Evolutionary conservation across 805 yeast genomes (phyloP), one percentile per base, ranked within the genome.

Genomic region (Kazachstania africana): DNA sequence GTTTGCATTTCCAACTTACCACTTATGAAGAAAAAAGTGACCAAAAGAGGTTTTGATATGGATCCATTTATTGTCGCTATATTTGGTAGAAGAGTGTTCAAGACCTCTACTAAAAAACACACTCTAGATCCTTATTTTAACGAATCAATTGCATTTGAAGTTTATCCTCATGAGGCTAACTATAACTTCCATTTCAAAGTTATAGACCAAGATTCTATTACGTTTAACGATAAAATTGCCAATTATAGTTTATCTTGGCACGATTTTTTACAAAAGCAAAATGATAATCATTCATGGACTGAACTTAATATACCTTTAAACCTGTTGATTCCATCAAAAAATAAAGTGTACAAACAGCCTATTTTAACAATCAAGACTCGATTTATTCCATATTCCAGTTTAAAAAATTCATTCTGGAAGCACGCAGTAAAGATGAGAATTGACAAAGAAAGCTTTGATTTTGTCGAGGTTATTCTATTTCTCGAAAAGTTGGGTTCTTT

Each of bases 11-110:
- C 71, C 2, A 84, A 78, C 35, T 60, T 88, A 23, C 98, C 98
- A 1, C 82, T 93, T 0, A 65, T 77, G 33, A 67, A 68, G 25
- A 77, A 78, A 40, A 53, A 48, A 29, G 59, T 81, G 12, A 62
- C 85, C 8, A 72, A 83, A 15, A 77, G 87, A 1, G 36, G 31
- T 13, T 88, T 80, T 48, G 95, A 85, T 54, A 83, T 91, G 93
- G 98, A 91, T 50, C 97, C 97, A 2, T 91, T 88, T 58, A 88
- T 88, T 3, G 84, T 88, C 13, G 77, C 84, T 1, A 76, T 95
- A 0, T 84, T 88, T 53, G 95, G 95, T 8, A 77, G 80, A 45
- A 78, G 78, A 42, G 84, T 88, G 0, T 88, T 72, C 53, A 70
- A 93, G 42, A 85, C 96, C 0, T 75, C 85, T 8, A 78, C 85